phyloP scores from a whole-genome alignment of 2,329 filamentous ascomycete species.

The Tolypocladium paradoxum region DNA sequence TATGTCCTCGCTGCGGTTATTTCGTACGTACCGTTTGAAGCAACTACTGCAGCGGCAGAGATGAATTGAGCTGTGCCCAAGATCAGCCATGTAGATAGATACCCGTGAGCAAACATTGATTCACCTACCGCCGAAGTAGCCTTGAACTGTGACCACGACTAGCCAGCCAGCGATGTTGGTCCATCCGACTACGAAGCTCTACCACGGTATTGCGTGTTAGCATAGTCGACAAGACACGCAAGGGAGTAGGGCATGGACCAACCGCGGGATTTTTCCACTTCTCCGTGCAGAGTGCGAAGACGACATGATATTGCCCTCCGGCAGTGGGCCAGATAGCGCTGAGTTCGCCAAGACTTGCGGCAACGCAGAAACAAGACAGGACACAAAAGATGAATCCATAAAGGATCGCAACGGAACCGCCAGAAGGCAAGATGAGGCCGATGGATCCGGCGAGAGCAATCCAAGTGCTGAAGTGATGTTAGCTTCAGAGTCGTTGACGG shows the following conservation, averaged over 20 bases:
- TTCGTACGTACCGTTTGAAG: slow-evolving; percentile 24
- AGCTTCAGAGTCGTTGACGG: slow-evolving; percentile 23
- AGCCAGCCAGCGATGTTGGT: slow-evolving; percentile 36
- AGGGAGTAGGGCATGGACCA: background rate
- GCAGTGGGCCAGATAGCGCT: slow-evolving; percentile 34
- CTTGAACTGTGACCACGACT: slow-evolving; percentile 30
- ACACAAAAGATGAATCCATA: slow-evolving; percentile 36
- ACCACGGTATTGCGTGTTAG: too few species aligned
- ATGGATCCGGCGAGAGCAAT: slow-evolving; percentile 30
- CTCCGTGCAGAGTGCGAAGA: slow-evolving; percentile 27
- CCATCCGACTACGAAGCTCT: slow-evolving; percentile 34
- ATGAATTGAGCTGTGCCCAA: slow-evolving; percentile 27
- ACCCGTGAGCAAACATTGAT: too few species aligned
- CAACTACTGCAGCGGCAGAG: slow-evolving; percentile 28
- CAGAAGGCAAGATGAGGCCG: slow-evolving; percentile 29
- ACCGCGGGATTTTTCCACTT: slow-evolving; percentile 27
- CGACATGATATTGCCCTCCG: slow-evolving; percentile 35
- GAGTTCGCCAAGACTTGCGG: slow-evolving; percentile 30
- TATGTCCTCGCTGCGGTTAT: slow-evolving; percentile 29
- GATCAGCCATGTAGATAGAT: too few species aligned
- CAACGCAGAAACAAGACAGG: slow-evolving; percentile 30
- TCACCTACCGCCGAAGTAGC: slow-evolving; percentile 27
- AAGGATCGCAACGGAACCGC: slow-evolving; percentile 28
- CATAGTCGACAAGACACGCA: background rate
- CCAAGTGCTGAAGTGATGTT: slow-evolving; percentile 13